These are phyloP conservation scores for Pythium brassicae DNA, from an alignment of 352 stramenopile genomes.

Conservation along the genomic window DNA sequence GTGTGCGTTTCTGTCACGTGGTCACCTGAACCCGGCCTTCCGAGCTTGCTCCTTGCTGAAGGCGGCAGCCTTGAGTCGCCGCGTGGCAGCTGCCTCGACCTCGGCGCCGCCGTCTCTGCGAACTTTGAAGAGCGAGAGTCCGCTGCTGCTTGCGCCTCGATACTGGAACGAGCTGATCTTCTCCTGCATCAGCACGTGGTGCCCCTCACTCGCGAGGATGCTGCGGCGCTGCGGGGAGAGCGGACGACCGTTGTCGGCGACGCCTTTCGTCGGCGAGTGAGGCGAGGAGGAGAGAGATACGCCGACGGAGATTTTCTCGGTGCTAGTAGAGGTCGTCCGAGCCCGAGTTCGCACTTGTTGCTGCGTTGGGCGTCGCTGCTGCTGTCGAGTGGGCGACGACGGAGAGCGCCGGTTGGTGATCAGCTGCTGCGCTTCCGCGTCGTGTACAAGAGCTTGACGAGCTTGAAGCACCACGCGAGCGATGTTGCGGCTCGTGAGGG, in stretches of 20 bases:
- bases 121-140: slow-evolving; percentile 12
- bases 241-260: neutral
- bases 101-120: slow-evolving; percentile 2
- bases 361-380: neutral
- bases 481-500: slow-evolving; percentile 16
- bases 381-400: neutral
- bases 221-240: slow-evolving; percentile 7
- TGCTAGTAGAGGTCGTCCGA: too few relatives aligned
- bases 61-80: slow-evolving; percentile 5
- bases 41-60: slow-evolving; percentile 11
- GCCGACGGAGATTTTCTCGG: neutral
- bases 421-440: neutral
- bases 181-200: slow-evolving; percentile 16
- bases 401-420: neutral
- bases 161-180: slow-evolving; percentile 16
- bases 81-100: slow-evolving; percentile 1
- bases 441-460: neutral
- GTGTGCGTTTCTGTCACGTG: neutral
- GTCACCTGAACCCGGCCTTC: slow-evolving; percentile 1
- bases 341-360: neutral
- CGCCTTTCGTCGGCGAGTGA: neutral
- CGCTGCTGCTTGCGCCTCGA: slow-evolving; percentile 5
- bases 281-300: neutral
- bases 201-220: slow-evolving; percentile 13
- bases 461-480: slow-evolving; percentile 4